Evolutionary conservation across 208 protist genomes (phyloP), one percentile per base, ranked within the genome.

Genomic region (Acanthamoeba royreba): DNA sequence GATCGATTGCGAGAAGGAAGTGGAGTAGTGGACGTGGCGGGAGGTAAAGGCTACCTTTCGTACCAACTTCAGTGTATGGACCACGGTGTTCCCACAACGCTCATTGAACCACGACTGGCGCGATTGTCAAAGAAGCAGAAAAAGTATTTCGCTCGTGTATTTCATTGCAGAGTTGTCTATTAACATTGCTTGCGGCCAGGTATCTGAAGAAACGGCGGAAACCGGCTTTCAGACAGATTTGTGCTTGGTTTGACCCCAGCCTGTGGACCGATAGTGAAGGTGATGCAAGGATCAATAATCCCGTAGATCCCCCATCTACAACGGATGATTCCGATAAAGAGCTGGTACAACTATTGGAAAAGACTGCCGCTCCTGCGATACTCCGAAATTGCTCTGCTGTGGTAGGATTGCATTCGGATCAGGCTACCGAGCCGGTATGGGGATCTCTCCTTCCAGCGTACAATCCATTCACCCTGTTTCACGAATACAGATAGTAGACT

Each of bases 11-110:
- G 46, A 0, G 5, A 90, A 42, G 83, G 83, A 28, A 66, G 31
- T 52, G 83, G 83, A 28, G 49, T 90, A 17, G 52, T 90, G 15
- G 83, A 90, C 17, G 83, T 90, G 53, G 83, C 83, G n/a, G 83
- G 83, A 11, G 83, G 83, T 4, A 90, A 90, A 52, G 83, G 83
- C 46, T 58, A 90, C 52, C 33, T 90, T 5, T 90, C 83, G 0
- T 90, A 69, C 38, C 83, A 90, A 22, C 49, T 90, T 17, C 52
- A 69, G 53, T 69, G 53, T 35, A 40, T 28, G 17, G 53, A 42
- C 4, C 74, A 85, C 40, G 83, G 33, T 38, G 35, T 90, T 5
- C 46, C 52, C 25, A 46, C 52, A 9, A 90, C 83, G 17, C 52
- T 90, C 49, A 66, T 90, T 38, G 83, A 90, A 19, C 83, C 83